Evolutionary conservation across 305 asterid genomes (phyloP).

Genomic region (Nicotiana rustica): DNA sequence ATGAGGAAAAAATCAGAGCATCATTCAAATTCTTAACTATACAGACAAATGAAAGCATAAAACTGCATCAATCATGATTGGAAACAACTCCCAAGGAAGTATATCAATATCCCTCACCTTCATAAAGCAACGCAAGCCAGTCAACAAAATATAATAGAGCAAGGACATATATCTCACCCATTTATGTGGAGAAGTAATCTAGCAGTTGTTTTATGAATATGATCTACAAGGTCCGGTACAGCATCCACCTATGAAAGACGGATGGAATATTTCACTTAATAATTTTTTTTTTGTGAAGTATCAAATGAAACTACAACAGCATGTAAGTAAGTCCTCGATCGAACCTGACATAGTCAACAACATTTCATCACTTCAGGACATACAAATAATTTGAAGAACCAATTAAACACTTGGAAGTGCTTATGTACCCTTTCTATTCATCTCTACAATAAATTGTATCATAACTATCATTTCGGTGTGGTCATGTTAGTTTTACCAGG

Average conservation of each 20-base stretch:
- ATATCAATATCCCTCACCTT: conserved; percentile 14
- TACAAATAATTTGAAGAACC: background rate
- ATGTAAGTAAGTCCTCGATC: background rate
- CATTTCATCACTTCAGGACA: conserved; percentile 20
- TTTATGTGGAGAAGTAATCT: conserved; percentile 85
- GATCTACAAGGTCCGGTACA: conserved; percentile 88
- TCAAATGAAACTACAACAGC: background rate
- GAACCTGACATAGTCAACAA: conserved; percentile 6
- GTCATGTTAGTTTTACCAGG: background rate
- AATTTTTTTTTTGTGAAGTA: too few species aligned
- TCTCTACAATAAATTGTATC: conserved; percentile 1
- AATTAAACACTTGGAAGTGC: background rate
- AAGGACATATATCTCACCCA: conserved; percentile 67
- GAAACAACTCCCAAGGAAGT: background rate
- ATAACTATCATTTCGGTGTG: background rate
- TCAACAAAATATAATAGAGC: conserved; percentile 2
- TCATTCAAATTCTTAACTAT: conserved; percentile 1
- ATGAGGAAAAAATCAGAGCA: background rate
- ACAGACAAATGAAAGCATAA: background rate
- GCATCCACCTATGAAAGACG: conserved; percentile 82
- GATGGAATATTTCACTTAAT: conserved; percentile 35
- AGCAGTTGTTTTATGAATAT: conserved; percentile 90
- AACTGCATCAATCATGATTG: conserved; percentile 13
- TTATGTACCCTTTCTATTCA: conserved; percentile 26
- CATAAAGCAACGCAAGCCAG: conserved; percentile 13